A percentile compares a stretch with the other conserved stretches of the same genome.
These are phyloP conservation scores for Scedosporium dehoogii DNA, from an alignment of 2,329 filamentous ascomycete species.

Conservation along the genomic window DNA sequence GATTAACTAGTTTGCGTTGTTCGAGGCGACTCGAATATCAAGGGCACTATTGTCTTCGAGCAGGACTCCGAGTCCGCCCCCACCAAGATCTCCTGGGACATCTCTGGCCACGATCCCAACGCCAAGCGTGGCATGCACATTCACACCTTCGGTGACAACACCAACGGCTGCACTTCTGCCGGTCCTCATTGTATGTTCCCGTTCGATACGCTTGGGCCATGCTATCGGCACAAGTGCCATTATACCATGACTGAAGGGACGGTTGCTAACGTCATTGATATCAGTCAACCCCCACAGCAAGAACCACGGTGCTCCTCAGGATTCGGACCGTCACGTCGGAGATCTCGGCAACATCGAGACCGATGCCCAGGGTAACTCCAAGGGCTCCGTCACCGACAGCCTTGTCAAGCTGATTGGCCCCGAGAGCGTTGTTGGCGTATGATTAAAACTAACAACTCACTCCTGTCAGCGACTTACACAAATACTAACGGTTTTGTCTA, in stretches of 20 bases:
- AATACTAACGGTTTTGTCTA: slow-evolving; percentile 23
- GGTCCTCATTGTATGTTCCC: slow-evolving; percentile 81
- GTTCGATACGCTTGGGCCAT: slow-evolving; percentile 3
- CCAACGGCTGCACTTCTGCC: slow-evolving; percentile 98
- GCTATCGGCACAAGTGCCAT: slow-evolving; percentile 2
- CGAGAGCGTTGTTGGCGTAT: slow-evolving; percentile 86
- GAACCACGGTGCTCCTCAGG: slow-evolving; percentile 78
- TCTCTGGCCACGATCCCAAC: slow-evolving; percentile 85
- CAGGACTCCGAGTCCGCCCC: slow-evolving; percentile 72
- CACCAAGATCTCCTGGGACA: slow-evolving; percentile 86
- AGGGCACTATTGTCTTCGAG: slow-evolving; percentile 90
- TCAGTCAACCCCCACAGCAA: slow-evolving; percentile 92
- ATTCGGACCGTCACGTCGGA: slow-evolving; percentile 85
- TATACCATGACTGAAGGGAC: not conserved
- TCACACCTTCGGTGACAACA: slow-evolving; percentile 99
- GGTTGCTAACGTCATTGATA: not conserved
- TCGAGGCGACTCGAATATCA: slow-evolving; percentile 94
- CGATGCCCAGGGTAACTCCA: slow-evolving; percentile 81
- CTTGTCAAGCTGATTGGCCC: slow-evolving; percentile 93
- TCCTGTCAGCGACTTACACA: slow-evolving; percentile 11
- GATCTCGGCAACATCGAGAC: slow-evolving; percentile 97
- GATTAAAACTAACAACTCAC: slow-evolving; percentile 17
- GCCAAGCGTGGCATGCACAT: slow-evolving; percentile 97
- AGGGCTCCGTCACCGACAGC: slow-evolving; percentile 70
- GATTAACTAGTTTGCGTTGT: slow-evolving; percentile 70